Evolutionary conservation across 2,329 filamentous ascomycete species (phyloP), one percentile per base, ranked within the genome.

Genomic region (Dactylellina cionopaga): DNA sequence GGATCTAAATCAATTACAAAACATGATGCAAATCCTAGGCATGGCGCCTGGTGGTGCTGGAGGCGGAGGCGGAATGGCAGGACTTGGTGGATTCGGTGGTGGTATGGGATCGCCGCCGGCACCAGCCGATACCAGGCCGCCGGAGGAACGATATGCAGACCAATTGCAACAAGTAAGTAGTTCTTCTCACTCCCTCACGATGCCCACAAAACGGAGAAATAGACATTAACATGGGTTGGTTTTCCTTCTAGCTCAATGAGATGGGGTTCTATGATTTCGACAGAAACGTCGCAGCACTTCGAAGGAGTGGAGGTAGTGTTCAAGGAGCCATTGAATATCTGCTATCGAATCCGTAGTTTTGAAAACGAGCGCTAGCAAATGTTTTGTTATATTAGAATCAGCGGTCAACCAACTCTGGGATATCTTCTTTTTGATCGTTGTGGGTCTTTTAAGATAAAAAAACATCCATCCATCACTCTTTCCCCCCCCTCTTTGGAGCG

Each of bases 191-290:
- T 25, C 17, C 24, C 19, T 1, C 15, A 51, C 9, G 5, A 31
- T 19, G 29, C 5, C 2, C 25, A n/a, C 25, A 25, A 22, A 25
- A 24, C 9, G 13, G 1, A 35, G 35, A 52, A 47, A 63, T 29
- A 35, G n/a, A n/a, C n/a, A n/a, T n/a, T 15, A 6, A 6, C 6
- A 10, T 44, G 9, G 39, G 17, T 17, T 17, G 17, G 6, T 11
- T 10, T 25, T 47, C 5, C 15, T 13, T 24, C 17, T 92, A 98
- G 82, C 83, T 99, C 74, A 99, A 99, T 80, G 95, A 98, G 76
- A 99, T 99, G 95, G 95, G 95, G 2, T 99, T 99, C 82, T 96
- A 88, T 79, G 93, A 99, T 79, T 99, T 98, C 78, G 94, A 99
- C 56, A 84, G 91, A 76, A 99, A 99, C 77, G 88, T 99, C 29